A percentile compares a stretch with the other conserved stretches of the same genome.
phyloP scores from a whole-genome alignment of 2,329 filamentous ascomycete genomes.

The Paramyrothecium roridum region DNA sequence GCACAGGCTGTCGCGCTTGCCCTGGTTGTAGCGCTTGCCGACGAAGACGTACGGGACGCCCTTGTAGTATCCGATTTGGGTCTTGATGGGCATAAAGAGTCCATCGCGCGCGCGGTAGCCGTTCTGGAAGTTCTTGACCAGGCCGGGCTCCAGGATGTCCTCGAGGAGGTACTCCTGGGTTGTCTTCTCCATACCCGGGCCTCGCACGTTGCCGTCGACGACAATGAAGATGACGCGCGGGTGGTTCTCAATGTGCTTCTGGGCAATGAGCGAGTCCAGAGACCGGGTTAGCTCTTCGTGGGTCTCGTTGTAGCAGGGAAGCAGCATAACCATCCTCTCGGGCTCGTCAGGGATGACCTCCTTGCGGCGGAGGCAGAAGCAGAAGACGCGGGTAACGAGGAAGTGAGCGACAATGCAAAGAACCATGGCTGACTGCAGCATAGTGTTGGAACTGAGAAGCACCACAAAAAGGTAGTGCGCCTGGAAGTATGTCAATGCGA shows the following conservation, averaged over 20 bases:
- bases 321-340: constrained; percentile 40
- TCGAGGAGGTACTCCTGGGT: constrained; percentile 44
- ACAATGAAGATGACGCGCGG: constrained; percentile 42
- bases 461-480: constrained; percentile 41
- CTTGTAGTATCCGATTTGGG: constrained; percentile 40
- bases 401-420: constrained; percentile 29
- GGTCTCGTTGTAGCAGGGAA: constrained; percentile 49
- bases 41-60: constrained; percentile 44
- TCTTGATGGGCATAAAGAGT: constrained; percentile 41
- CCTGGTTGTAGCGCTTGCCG: constrained; percentile 46
- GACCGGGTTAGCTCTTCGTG: constrained; percentile 38
- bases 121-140: constrained; percentile 31
- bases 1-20: constrained; percentile 47
- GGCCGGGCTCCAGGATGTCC: constrained; percentile 37
- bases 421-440: constrained; percentile 39
- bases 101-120: constrained; percentile 44
- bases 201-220: constrained; percentile 44
- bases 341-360: constrained; percentile 31
- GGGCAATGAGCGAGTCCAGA: constrained; percentile 41
- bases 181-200: constrained; percentile 44
- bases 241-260: constrained; percentile 38
- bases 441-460: constrained; percentile 42
- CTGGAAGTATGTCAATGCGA: constrained; percentile 33
- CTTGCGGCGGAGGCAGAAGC: constrained; percentile 24
- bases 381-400: constrained; percentile 24